These are phyloP conservation scores for Arthrobotrys pseudoclavata DNA, from an alignment of 2,329 filamentous ascomycete species.

Conservation along the genomic window DNA sequence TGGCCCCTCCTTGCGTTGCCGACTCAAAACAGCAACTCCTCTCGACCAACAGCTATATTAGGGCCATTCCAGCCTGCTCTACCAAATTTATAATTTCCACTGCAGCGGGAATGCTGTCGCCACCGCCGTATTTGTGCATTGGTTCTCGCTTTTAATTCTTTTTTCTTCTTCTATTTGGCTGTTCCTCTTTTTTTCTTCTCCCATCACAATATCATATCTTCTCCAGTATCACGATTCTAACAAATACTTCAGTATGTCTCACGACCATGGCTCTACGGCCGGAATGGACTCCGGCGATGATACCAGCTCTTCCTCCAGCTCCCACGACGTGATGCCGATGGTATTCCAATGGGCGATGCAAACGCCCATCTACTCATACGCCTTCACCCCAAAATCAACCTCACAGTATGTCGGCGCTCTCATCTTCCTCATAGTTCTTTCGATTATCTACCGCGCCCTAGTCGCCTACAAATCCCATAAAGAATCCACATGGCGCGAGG, in stretches of 20 bases:
- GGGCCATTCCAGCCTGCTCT: conserved; percentile 16
- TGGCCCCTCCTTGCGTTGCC: conserved; percentile 30
- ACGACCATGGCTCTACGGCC: conserved; percentile 47
- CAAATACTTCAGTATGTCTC: conserved; percentile 41
- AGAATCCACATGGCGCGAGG: conserved; percentile 59
- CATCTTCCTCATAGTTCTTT: conserved; percentile 87
- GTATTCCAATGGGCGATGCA: conserved; percentile 75
- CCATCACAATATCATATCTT: background rate
- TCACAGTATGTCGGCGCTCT: conserved; percentile 89
- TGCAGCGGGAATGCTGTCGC: conserved; percentile 24
- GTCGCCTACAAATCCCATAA: conserved; percentile 76
- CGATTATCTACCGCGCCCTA: conserved; percentile 77
- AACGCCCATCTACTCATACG: conserved; percentile 76
- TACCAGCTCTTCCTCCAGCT: conserved; percentile 14
- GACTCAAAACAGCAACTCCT: conserved; percentile 31
- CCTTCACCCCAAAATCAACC: conserved; percentile 79
- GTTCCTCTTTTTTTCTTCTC: conserved; percentile 4
- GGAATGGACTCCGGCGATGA: conserved; percentile 30
- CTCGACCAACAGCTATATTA: conserved; percentile 18
- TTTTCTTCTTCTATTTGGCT: conserved; percentile 5
- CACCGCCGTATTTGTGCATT: conserved; percentile 19
- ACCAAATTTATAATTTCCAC: conserved; percentile 7
- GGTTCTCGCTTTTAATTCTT: conserved; percentile 4
- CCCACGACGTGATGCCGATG: conserved; percentile 69
- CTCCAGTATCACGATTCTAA: background rate